Percentiles rank a stretch among this genome's conserved stretches.
These are phyloP conservation scores for Clausena lansium DNA, from an alignment of 345 rosid genomes.

Conservation along the genomic window DNA sequence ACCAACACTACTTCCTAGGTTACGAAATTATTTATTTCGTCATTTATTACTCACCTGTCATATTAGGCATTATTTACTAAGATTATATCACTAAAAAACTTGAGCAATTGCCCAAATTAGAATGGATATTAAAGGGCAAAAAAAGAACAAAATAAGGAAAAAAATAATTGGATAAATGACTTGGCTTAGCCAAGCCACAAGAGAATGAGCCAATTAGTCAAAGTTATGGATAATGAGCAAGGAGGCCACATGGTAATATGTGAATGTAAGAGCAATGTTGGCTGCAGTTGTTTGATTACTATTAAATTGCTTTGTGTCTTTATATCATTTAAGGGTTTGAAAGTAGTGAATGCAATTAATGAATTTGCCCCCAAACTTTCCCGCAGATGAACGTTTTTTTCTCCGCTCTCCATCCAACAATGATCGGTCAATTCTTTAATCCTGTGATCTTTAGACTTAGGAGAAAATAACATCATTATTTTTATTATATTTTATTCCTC, in stretches of 20 bases:
- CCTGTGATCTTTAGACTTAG: neutral
- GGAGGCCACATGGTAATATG: neutral
- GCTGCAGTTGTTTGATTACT: neutral
- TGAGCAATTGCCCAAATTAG: no score
- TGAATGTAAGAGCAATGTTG: neutral
- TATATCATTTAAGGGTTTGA: conserved; percentile 38
- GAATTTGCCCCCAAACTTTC: conserved; percentile 45
- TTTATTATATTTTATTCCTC: neutral
- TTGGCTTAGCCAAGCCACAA: neutral
- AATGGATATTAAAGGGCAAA: neutral
- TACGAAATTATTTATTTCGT: neutral
- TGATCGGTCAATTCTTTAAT: conserved; percentile 19
- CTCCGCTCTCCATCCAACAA: neutral
- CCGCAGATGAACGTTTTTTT: neutral
- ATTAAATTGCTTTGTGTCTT: conserved; percentile 27
- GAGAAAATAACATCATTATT: neutral
- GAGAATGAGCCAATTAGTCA: neutral
- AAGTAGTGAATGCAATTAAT: conserved; percentile 48
- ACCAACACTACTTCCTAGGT: no score
- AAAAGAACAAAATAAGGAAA: neutral
- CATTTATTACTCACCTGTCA: neutral
- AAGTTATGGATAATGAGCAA: neutral
- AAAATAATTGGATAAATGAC: neutral
- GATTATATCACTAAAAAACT: no score
- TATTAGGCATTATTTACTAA: neutral